Evolutionary conservation across 2,329 filamentous ascomycete genomes (phyloP), one percentile per base, ranked within the genome.

Genomic region (Apiospora kogelbergensis): DNA sequence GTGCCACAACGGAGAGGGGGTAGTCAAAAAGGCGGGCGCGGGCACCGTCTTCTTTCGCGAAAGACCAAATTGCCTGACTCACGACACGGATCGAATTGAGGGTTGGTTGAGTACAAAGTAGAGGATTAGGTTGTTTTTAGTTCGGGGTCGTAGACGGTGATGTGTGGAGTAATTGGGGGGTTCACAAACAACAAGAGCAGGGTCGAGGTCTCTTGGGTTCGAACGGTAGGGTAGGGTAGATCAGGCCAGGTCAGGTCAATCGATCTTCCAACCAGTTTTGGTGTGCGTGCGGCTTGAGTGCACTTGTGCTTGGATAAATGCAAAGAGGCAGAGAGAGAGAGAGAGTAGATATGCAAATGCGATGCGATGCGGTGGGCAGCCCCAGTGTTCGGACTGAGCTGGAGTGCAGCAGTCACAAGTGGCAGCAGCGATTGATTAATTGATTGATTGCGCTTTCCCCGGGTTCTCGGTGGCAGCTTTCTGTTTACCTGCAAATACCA

Each of bases 101-200:
- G 30, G 30, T 60, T 37, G 26, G 30, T 17, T 20, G 46, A 20
- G 48, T 37, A 60, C 53, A 60, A 60, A 60, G 53, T 60, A 60
- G 48, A 22, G 26, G 30, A 60, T 60, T 60, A 60, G 30, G 53
- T 60, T 22, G 53, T 37, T 60, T 60, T 60, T 37, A 60, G 53
- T 60, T 37, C 30, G 26, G 53, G 53, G 26, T 60, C 20, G 20
- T 60, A 9, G 30, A 60, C 30, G 30, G 30, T 37, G 30, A 60
- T 60, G 53, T 60, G 53, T 60, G 53, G 53, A 60, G 53, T 60
- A 60, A 60, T 37, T 57, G 26, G 53, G 53, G 46, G 53, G 20
- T 60, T 60, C 11, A 60, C 53, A 30, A 60, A 60, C 53, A 60
- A 60, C 48, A 33, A 37, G 53, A 37, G 53, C 53, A 60, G 53